Conservation (phyloP, 345 rosid genomes). For the Lepidium africanum region DNA sequence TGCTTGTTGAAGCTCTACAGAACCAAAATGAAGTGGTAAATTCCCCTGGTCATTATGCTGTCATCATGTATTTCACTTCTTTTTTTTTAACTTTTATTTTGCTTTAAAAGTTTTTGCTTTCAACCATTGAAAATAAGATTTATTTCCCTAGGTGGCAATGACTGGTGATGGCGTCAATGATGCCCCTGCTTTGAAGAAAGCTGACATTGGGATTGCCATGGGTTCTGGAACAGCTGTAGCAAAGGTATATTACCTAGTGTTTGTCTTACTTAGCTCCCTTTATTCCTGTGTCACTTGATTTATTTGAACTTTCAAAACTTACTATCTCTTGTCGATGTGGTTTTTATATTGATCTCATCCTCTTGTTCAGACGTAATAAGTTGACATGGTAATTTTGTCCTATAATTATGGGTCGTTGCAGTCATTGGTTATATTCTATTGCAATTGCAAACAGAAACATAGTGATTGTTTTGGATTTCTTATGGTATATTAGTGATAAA, state of each 20-base stretch:
- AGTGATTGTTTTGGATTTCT: background rate
- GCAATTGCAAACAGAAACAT: background rate
- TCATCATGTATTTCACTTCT: constrained; percentile 1
- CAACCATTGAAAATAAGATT: background rate
- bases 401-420: background rate
- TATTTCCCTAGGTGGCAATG: constrained; percentile 81
- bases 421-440: background rate
- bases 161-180: constrained; percentile 99
- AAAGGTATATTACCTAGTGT: constrained; percentile 45
- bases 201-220: constrained; percentile 98
- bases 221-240: constrained; percentile 99
- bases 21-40: constrained; percentile 97
- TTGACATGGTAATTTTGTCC: background rate
- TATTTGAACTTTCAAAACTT: background rate
- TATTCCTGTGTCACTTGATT: background rate
- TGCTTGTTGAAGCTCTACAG: constrained; percentile 96
- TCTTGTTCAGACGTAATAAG: background rate
- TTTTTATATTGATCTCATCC: constrained; percentile 8
- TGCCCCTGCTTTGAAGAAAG: constrained; percentile 98
- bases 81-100: constrained; percentile 1
- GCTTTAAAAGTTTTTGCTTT: background rate
- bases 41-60: constrained; percentile 1
- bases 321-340: background rate
- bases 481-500: constrained; percentile 6
- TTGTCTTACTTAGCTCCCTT: background rate